Base-by-base conservation (phyloP, 2,329 filamentous ascomycete genomes). In the Alternaria tenuissima region DNA sequence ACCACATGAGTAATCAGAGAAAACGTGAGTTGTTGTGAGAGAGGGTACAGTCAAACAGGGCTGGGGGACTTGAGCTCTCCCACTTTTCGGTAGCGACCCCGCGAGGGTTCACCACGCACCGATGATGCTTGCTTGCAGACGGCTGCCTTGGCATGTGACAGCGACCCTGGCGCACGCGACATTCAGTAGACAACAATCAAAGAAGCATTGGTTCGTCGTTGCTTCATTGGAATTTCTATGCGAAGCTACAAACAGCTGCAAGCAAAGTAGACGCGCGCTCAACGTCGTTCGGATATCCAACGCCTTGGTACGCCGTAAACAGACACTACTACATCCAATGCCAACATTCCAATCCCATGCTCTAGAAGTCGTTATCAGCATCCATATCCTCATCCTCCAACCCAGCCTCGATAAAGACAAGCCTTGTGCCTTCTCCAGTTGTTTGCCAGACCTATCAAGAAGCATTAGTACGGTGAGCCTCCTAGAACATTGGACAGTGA, bases 321-420 rank as follows among this genome's bases (percentile, higher is more conserved):
- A 62, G 59, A 34, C 67, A 64, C 53, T 61, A 52, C 57, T 49
- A 63, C 57, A 59, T 63, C 59, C 51, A 41, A 58, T 48, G 47
- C 56, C 43, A 38, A 54, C 57, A 32, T 64, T 52, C 56, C 51
- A 41, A 44, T 58, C 52, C 43, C 57, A 36, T 62, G 53, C 52
- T 63, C 64, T 62, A 78, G 46, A 75, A 76, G 36, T 77, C 73
- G 24, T 78, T 71, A 52, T 78, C 72, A 49, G 77, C 74, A 56
- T 77, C 76, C 76, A 80, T 79, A 26, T 79, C 78, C 43, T 80
- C 76, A 59, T 84, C 82, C 4, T 79, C 79, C 53, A 83, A 77
- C 46, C 81, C 83, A 39, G 83, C 79, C 64, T 86, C 83, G 59
- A 86, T 85, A 62, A 86, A 86, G 16, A 86, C 82, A 54, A 86